Base-by-base conservation (phyloP, 768 basidiomycete species). In the Mycena crocata region DNA sequence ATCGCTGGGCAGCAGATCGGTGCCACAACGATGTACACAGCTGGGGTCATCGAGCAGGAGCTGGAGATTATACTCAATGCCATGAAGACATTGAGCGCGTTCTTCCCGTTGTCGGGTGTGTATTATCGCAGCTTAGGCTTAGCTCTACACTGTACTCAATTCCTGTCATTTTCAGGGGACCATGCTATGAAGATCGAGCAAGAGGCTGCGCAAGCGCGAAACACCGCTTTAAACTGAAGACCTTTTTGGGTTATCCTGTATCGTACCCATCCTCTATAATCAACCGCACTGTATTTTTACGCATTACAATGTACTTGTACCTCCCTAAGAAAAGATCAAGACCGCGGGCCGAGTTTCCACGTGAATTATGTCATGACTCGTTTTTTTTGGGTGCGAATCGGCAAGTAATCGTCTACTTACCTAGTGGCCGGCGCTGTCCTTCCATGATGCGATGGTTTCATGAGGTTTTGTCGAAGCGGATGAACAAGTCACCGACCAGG, bases 71-170 rank as follows among this genome's bases (percentile, higher is more conserved):
- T 84, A 15, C 58, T 80, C 52, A 68, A 68, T 28, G 80, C 82
- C 14, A 75, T 82, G 77, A 75, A 74, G 57, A 71, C 71, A 17
- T 71, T 84, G 17, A 76, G 79, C 39, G 61, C 71, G 10, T 74
- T 78, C 28, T 81, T 81, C 68, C 81, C 82, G 23, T 57, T 81
- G n/a, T 79, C 81, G 23, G 77, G 82, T 80, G 57, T 46, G 78
- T 67, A 5, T 13, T 31, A 23, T 45, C 19, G 55, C 14, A 45
- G 7, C 30, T 19, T 24, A 23, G 30, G 14, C 34, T 39, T 40
- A 56, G 30, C 28, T 44, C 50, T 13, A 7, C 31, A 0, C 52
- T 64, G 34, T 26, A 28, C 26, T 49, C 6, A 48, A 15, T 48
- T 57, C 14, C 8, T 26, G 14, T 57, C 4, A n/a, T n/a, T 24